Evolutionary conservation across 352 stramenopile genomes (phyloP), one percentile per base, ranked within the genome.

Genomic region (Globisporangium sylvaticum): DNA sequence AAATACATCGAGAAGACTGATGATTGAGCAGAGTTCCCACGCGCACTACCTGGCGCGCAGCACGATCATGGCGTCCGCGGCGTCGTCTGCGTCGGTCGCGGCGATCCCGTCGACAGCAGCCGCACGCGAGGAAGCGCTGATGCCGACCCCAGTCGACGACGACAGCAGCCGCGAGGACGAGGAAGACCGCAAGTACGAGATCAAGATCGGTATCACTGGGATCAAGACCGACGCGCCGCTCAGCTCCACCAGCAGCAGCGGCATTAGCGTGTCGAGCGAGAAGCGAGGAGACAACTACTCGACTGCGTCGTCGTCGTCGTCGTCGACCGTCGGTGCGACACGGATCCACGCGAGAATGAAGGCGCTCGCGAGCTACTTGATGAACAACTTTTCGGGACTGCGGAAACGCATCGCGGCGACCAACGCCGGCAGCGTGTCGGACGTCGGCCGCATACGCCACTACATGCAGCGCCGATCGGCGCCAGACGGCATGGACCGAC

Each of bases 391-490:
- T 44, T 59, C 77, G 3, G 72, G 69, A 27, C 72, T 88, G 58
- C 71, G 71, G 5, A 67, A 70, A 29, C 73, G 74, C 42, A 63
- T 68, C 42, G 54, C 54, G 6, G 55, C 63, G n/a, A 68, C 63
- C 8, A 68, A 68, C 29, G 37, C 63, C 0, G 73, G 72, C 29
- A 75, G 76, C 24, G 68, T 73, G 34, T 73, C 80, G 27, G 70
- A 84, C 48, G 68, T 72, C 53, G 59, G 73, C 63, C 72, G 76
- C 56, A 73, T 84, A 48, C 74, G 72, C 15, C 72, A 82, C 58
- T 76, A 75, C 58, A 80, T 82, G 44, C 78, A 81, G 63, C 73
- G 77, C n/a, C 66, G 69, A 31, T 84, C 77, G 1, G 77, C 80
- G 12, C 77, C 77, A 9, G 68, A 70, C 37, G 72, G 74, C 58